phyloP scores from a whole-genome alignment of 768 basidiomycete species.

The Chlorophyllum brunneum region DNA sequence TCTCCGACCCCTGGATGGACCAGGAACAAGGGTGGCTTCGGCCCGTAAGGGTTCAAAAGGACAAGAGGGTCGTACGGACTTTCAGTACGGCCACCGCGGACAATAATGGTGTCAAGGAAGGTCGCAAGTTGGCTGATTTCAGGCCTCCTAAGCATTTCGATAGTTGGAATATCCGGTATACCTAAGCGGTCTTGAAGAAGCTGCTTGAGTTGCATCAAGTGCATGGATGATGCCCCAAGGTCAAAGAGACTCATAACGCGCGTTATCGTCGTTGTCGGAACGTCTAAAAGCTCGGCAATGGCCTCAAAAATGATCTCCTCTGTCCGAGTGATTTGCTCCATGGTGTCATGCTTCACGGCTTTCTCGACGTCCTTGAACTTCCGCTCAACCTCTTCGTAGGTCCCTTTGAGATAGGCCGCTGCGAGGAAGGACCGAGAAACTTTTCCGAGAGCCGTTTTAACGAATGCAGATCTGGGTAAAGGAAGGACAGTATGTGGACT shows the following conservation, averaged over 20 bases:
- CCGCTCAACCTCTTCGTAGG: background rate
- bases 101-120: background rate
- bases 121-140: background rate
- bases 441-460: conserved; percentile 8
- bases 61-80: conserved; percentile 8
- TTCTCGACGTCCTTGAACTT: background rate
- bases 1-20: conserved; percentile 10
- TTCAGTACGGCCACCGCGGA: background rate
- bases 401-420: conserved; percentile 4
- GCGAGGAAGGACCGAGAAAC: conserved; percentile 9
- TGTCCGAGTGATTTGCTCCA: background rate
- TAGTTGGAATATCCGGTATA: conserved; percentile 5
- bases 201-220: conserved; percentile 6
- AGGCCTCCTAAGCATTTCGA: conserved; percentile 7
- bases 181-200: conserved; percentile 5
- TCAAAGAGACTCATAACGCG: conserved; percentile 6
- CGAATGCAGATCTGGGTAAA: conserved; percentile 5
- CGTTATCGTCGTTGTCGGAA: background rate
- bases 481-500: conserved; percentile 5
- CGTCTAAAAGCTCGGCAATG: conserved; percentile 6
- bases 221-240: conserved; percentile 10
- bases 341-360: background rate
- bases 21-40: conserved; percentile 9
- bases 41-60: background rate
- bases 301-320: background rate